Base-by-base conservation (phyloP, 106 monocot genomes). In the Dendrobium officinale region DNA sequence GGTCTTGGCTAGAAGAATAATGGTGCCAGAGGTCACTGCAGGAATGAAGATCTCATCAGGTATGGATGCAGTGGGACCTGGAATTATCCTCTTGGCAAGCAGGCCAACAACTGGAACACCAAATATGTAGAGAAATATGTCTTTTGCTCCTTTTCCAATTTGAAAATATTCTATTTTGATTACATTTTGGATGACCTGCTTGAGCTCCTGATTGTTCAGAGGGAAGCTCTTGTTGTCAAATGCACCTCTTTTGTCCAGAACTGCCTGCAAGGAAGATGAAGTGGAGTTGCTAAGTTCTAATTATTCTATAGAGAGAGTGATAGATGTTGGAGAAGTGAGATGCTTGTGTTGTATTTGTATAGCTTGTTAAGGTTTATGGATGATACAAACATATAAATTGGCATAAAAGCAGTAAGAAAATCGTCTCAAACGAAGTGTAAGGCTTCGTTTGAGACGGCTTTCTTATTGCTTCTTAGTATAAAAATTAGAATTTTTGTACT, bases 11-110 rank as follows among this genome's bases (percentile, higher is more conserved):
- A 96, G 92, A 10, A 81, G 59, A 59, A 88, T 18, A 19, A 89
- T 90, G 4, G 96, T 84, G 78, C 83, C 86, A 2, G 92, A 83
- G 4, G 96, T 96, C 18, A 80, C 85, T 1, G 41, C 54, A 1
- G 96, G 93, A n/a, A 96, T 77, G 64, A 96, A 82, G 18, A 96
- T 13, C 6, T 96, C 92, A 59, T 96, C 96, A 1, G 92, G 64
- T 4, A 96, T 82, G 18, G 80, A 79, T 27, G 77, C 75, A 9
- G 73, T 74, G 26, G 84, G 80, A 0, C 93, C 96, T 0, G 93
- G 91, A 11, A 93, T 83, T 0, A 86, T 20, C 78, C 90, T 84
- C 75, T 96, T 96, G 2, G 79, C 84, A 0, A 96, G 2, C 8
- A 90, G 29, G 7, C 89, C 83, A 26, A 85, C 20, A 0, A 89